Conservation (phyloP, 139 green algal species). For the Chlorella sorokiniana region DNA sequence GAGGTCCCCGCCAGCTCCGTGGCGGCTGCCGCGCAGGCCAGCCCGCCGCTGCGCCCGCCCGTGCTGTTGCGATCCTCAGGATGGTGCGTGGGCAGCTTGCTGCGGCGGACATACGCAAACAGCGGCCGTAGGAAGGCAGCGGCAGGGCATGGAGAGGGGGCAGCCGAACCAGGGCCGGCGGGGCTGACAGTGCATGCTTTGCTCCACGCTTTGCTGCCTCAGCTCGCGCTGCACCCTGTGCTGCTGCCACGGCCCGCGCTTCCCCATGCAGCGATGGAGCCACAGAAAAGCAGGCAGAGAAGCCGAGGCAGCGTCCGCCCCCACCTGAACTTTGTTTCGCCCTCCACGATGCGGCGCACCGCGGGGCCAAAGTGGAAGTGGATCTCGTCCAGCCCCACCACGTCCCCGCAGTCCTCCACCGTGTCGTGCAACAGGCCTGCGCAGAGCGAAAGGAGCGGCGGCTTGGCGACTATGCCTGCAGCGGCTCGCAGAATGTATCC, state of each 20-base stretch:
- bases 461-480: not conserved
- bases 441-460: not conserved
- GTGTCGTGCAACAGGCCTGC: slow-evolving; percentile 90
- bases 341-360: slow-evolving; percentile 87
- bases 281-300: too few species aligned
- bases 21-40: not conserved
- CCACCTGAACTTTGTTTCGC: slow-evolving; percentile 84
- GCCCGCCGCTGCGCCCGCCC: not conserved
- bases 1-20: not conserved
- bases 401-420: slow-evolving; percentile 85
- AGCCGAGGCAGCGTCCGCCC: not conserved
- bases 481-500: not conserved
- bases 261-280: too few species aligned
- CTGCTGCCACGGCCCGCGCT: too few species aligned
- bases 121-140: too few species aligned
- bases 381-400: slow-evolving; percentile 81
- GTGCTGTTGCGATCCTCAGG: slow-evolving; percentile 34
- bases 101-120: too few species aligned
- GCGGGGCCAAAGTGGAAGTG: slow-evolving; percentile 69
- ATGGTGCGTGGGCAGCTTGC: slow-evolving; percentile 33
- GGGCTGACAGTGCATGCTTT: too few species aligned
- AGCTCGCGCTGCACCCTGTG: too few species aligned
- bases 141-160: too few species aligned
- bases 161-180: too few species aligned
- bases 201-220: too few species aligned